A percentile compares a stretch with the other conserved stretches of the same genome.
phyloP scores from a whole-genome alignment of 371 early-diverging fungal genomes.

The Circinella umbellata region DNA sequence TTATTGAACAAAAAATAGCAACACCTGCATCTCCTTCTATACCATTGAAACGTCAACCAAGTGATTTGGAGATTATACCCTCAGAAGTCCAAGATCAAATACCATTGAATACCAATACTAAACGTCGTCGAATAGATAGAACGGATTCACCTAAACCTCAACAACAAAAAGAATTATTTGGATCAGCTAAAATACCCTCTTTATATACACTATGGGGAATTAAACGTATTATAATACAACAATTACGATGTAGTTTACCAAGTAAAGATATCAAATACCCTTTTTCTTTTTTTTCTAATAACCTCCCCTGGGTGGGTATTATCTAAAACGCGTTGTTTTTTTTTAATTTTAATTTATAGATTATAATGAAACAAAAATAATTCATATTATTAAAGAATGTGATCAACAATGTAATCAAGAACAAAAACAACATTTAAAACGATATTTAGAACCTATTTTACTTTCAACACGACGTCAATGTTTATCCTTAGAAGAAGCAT shows the following conservation, averaged over 20 bases:
- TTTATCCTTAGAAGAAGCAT: not conserved
- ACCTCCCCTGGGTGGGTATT: not conserved
- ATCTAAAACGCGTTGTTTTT: not conserved
- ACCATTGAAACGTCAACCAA: not conserved
- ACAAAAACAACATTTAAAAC: conserved; percentile 14
- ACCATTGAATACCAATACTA: not conserved
- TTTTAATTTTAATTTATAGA: no score
- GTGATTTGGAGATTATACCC: not conserved
- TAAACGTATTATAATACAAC: conserved; percentile 5
- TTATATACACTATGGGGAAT: conserved; percentile 8
- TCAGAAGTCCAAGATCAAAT: not conserved
- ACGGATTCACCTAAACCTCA: no score
- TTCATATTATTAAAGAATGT: not conserved
- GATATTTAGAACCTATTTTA: not conserved
- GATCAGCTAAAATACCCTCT: not conserved
- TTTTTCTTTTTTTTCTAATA: not conserved
- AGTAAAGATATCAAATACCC: not conserved
- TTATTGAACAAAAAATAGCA: not conserved
- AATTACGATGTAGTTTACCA: conserved; percentile 1
- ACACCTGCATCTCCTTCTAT: not conserved
- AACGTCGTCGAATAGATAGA: not conserved
- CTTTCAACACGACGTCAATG: not conserved
- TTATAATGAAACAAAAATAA: not conserved
- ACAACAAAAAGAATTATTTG: not conserved
- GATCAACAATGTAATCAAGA: not conserved